Evolutionary conservation across 768 basidiomycete species (phyloP).

Genomic region (Arthromyces matolae): DNA sequence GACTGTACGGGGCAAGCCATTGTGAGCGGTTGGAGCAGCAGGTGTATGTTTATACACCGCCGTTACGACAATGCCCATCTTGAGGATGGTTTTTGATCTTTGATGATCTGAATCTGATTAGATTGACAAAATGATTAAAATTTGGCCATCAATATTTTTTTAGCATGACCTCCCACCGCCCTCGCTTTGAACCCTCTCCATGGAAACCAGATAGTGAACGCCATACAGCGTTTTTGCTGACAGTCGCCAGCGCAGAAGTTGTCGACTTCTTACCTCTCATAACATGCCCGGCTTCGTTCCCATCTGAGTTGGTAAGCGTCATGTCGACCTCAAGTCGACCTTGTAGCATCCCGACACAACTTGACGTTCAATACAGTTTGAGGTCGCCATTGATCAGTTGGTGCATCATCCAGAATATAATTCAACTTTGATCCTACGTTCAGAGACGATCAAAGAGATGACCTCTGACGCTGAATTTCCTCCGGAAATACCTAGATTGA

Average conservation of each 20-base stretch:
- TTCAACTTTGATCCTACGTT: slow-evolving; percentile 84
- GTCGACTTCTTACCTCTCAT: slow-evolving; percentile 35
- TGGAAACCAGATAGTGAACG: slow-evolving; percentile 6
- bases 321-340: not conserved
- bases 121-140: too few relatives aligned
- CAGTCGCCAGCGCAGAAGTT: not conserved
- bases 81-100: too few relatives aligned
- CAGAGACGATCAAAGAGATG: slow-evolving; percentile 56
- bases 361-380: slow-evolving; percentile 51
- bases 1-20: too few relatives aligned
- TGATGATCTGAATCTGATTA: too few relatives aligned
- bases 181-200: slow-evolving; percentile 17
- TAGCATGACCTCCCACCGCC: slow-evolving; percentile 11
- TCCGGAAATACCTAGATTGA: slow-evolving; percentile 30
- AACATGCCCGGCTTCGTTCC: slow-evolving; percentile 38
- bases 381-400: slow-evolving; percentile 64
- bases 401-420: slow-evolving; percentile 91
- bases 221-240: slow-evolving; percentile 4
- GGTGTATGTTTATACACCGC: too few relatives aligned
- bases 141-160: too few relatives aligned
- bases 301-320: slow-evolving; percentile 38
- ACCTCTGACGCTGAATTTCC: slow-evolving; percentile 33
- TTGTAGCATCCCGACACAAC: not conserved
- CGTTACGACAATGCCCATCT: too few relatives aligned
- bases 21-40: too few relatives aligned